Conservation (phyloP, 1,139 yeast genomes). For the Geotrichum aggregatum region DNA sequence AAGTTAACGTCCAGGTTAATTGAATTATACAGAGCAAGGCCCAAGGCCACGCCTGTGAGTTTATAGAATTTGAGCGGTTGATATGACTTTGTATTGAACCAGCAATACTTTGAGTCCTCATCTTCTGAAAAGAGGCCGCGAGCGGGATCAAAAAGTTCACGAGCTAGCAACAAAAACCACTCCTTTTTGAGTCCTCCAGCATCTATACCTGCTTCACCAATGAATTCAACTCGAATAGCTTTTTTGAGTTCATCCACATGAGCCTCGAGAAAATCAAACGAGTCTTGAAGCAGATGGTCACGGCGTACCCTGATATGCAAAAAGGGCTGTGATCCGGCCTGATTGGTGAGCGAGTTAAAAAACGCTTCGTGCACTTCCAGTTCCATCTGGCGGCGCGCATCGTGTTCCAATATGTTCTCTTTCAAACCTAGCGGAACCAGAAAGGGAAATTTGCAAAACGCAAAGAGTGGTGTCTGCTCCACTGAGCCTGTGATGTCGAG, state of each 20-base stretch:
- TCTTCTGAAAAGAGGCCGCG: conserved; percentile 47
- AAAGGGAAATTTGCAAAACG: conserved; percentile 79
- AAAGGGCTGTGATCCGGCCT: conserved; percentile 60
- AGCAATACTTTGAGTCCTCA: conserved; percentile 65
- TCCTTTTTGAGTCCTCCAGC: conserved; percentile 93
- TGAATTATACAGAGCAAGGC: conserved; percentile 86
- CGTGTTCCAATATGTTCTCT: conserved; percentile 73
- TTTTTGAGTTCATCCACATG: conserved; percentile 66
- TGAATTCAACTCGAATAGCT: conserved; percentile 69
- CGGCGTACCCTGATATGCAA: conserved; percentile 68
- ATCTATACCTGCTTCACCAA: conserved; percentile 87
- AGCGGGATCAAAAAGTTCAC: conserved; percentile 62
- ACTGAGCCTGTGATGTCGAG: conserved; percentile 1
- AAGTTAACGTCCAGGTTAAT: conserved; percentile 75
- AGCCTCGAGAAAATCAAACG: conserved; percentile 58
- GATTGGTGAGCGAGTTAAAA: conserved; percentile 62
- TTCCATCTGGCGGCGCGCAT: conserved; percentile 79
- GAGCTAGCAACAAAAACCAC: conserved; percentile 77
- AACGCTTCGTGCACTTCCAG: conserved; percentile 87
- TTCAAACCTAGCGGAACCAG: conserved; percentile 77
- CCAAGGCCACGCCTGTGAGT: conserved; percentile 78
- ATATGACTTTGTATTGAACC: conserved; percentile 56
- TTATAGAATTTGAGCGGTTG: conserved; percentile 55
- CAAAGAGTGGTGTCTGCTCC: conserved; percentile 20
- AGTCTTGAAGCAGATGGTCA: conserved; percentile 64